Percentiles rank a stretch among this genome's conserved stretches.
Evolutionary conservation across 2,329 filamentous ascomycete species (phyloP).

Genomic region (Botrytis tulipae): DNA sequence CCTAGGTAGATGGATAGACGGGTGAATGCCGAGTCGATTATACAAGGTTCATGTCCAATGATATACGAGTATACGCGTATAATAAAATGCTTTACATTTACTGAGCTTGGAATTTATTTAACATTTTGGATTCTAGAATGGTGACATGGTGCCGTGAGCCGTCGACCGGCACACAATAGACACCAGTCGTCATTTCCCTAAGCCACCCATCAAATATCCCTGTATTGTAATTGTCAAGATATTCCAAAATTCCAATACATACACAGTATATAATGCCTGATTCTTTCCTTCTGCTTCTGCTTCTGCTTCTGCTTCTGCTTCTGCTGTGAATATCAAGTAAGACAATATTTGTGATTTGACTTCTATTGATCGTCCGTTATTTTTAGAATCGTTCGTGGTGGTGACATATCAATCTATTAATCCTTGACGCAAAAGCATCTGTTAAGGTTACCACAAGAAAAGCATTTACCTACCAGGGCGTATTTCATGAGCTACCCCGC

Average conservation of each 20-base stretch:
- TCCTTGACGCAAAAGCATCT: slow-evolving; percentile 1
- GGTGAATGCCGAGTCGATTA: background rate
- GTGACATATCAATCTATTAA: background rate
- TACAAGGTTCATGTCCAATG: background rate
- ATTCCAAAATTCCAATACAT: background rate
- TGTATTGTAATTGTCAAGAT: background rate
- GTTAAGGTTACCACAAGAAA: background rate
- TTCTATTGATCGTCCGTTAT: background rate
- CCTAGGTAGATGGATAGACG: background rate
- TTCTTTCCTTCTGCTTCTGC: background rate
- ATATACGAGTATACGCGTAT: background rate
- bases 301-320: no score
- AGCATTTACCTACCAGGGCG: background rate
- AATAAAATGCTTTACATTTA: background rate
- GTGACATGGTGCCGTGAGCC: background rate
- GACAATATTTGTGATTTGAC: background rate
- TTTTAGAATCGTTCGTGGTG: background rate
- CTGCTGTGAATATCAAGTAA: background rate
- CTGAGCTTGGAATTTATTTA: background rate
- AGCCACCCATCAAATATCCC: background rate
- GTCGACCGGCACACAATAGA: background rate
- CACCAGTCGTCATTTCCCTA: background rate
- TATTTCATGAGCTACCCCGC: slow-evolving; percentile 21
- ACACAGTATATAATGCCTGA: background rate
- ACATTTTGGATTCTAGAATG: background rate